Evolutionary conservation across 345 rosid species (phyloP), one percentile per base, ranked within the genome.

Genomic region (Chamaenerion angustifolium): DNA sequence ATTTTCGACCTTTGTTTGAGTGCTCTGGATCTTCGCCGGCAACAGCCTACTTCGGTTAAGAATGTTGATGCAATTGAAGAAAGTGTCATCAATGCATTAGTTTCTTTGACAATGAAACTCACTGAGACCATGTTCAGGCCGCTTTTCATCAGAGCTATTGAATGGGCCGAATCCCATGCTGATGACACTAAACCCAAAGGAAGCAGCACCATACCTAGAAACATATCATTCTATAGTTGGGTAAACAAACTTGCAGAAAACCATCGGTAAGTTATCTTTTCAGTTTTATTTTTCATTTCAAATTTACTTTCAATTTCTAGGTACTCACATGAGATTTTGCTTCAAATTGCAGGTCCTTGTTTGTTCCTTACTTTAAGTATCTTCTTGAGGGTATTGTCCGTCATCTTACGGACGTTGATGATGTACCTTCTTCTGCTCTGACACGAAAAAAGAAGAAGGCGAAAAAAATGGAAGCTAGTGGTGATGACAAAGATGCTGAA

Each of bases 61-160:
- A 56, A 76, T 54, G 70, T 92, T 35, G 68, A 79, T 68, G 72
- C 57, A 2, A 88, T 86, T 1, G 98, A 92, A 61, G 67, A 64
- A 68, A 84, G 78, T 56, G 76, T 92, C n/a, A 66, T 80, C 44
- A 69, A 58, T 49, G 71, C 90, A 37, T 67, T 81, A 48, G 52
- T 79, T 56, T 53, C 80, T 19, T 73, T 92, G 64, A 84, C 93
- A 19, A 92, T 82, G 88, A 92, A 87, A 61, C 89, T 92, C 49
- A 92, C 96, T 0, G 98, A 92, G 73, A 75, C 74, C 10, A 83
- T 82, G 90, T 92, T 92, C 71, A 87, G 67, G 67, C 98, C 98
- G 10, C 93, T 92, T 58, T 87, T 92, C 55, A 60, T 88, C 42
- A 76, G 61, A 61, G 77, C 78, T 56, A 68, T 92, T 53, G 93